These are phyloP conservation scores for Ophiostoma triangulosporum DNA, from an alignment of 2,329 filamentous ascomycete genomes.

Conservation along the genomic window DNA sequence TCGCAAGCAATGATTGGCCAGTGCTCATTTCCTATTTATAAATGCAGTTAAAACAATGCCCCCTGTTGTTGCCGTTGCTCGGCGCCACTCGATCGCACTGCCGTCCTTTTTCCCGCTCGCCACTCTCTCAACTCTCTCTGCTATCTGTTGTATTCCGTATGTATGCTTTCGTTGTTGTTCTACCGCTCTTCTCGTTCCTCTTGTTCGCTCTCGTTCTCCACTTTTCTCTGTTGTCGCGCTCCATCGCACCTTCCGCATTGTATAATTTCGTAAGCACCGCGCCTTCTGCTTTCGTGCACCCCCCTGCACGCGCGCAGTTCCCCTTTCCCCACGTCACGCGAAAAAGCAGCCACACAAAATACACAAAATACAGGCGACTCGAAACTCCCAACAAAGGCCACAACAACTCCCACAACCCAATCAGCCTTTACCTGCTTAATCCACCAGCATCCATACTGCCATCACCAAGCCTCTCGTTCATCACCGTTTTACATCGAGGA, in stretches of 20 bases:
- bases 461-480: neutral
- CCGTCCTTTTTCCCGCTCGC: slow-evolving; percentile 7
- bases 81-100: slow-evolving; percentile 8
- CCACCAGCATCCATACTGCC: neutral
- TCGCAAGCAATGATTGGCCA: neutral
- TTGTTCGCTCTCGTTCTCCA: neutral
- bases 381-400: neutral
- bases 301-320: slow-evolving; percentile 10
- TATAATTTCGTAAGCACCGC: neutral
- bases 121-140: too few relatives aligned
- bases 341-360: slow-evolving; percentile 8
- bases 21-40: neutral
- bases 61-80: slow-evolving; percentile 2
- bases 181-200: neutral
- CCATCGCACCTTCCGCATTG: neutral
- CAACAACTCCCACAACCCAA: neutral
- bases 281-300: neutral
- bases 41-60: neutral
- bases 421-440: neutral
- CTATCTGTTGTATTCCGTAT: neutral
- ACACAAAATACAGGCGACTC: neutral
- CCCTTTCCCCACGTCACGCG: slow-evolving; percentile 14
- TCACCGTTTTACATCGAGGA: neutral
- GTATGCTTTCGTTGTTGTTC: neutral
- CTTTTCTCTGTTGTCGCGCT: neutral